Conservation (phyloP, 352 stramenopile species). For the Globisporangium emineosum region DNA sequence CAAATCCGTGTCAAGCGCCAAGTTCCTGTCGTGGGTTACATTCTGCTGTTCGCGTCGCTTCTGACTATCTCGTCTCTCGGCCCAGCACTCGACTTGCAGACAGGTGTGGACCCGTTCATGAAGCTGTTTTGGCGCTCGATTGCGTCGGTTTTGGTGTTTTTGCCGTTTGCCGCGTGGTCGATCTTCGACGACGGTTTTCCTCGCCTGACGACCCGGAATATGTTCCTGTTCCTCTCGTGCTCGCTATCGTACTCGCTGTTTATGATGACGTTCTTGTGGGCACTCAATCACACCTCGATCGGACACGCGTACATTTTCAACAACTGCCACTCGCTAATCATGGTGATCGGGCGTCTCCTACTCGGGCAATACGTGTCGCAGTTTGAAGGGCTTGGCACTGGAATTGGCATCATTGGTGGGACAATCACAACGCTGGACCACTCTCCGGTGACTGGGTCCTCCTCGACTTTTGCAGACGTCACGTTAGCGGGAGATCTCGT, state of each 20-base stretch:
- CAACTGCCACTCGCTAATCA: conserved; percentile 82
- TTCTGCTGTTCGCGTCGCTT: conserved; percentile 64
- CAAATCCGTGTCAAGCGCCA: conserved; percentile 74
- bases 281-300: conserved; percentile 73
- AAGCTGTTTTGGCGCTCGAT: conserved; percentile 84
- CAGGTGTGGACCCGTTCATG: conserved; percentile 72
- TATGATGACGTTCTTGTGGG: conserved; percentile 80
- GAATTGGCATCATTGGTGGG: conserved; percentile 73
- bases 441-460: conserved; percentile 17
- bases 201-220: conserved; percentile 49
- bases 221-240: conserved; percentile 67
- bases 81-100: conserved; percentile 65
- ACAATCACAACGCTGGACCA: conserved; percentile 72
- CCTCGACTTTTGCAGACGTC: conserved; percentile 33
- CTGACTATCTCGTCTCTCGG: conserved; percentile 78
- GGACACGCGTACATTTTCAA: conserved; percentile 87
- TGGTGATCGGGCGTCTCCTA: conserved; percentile 62
- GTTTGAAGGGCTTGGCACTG: conserved; percentile 73
- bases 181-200: conserved; percentile 58
- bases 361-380: conserved; percentile 64
- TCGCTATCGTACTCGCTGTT: conserved; percentile 74
- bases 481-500: conserved; percentile 72
- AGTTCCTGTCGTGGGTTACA: conserved; percentile 73
- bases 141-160: conserved; percentile 67
- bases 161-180: conserved; percentile 51